A percentile compares a stretch with the other conserved stretches of the same genome.
phyloP scores from a whole-genome alignment of 768 basidiomycete genomes.

The Agaricus sinodeliciosus region DNA sequence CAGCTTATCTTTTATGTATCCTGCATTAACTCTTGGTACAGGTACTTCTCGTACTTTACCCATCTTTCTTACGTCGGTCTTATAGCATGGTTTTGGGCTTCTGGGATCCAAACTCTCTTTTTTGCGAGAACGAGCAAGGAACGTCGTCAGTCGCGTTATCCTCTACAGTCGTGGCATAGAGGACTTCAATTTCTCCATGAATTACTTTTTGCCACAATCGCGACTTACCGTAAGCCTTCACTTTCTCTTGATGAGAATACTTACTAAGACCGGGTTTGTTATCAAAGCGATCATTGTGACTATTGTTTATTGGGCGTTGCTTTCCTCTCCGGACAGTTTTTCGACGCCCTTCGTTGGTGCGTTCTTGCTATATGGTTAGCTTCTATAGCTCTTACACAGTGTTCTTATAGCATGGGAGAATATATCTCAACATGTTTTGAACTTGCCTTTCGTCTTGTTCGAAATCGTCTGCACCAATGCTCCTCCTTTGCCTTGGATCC shows the following conservation, averaged over 20 bases:
- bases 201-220: constrained; percentile 11
- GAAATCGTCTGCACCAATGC: constrained; percentile 52
- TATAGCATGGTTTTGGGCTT: constrained; percentile 12
- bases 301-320: constrained; percentile 11
- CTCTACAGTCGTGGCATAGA: constrained; percentile 14
- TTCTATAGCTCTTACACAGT: not conserved
- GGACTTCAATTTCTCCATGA: constrained; percentile 12
- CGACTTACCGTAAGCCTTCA: constrained; percentile 12
- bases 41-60: constrained; percentile 14
- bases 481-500: constrained; percentile 45
- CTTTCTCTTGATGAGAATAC: not conserved
- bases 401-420: constrained; percentile 45
- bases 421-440: constrained; percentile 56
- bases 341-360: not conserved
- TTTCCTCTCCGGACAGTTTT: constrained; percentile 10
- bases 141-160: not conserved
- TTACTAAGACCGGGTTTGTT: not conserved
- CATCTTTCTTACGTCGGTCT: constrained; percentile 12
- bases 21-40: not conserved
- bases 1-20: not conserved
- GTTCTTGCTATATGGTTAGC: not conserved
- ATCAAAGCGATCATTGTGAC: constrained; percentile 10
- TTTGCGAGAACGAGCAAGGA: constrained; percentile 2
- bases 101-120: constrained; percentile 10
- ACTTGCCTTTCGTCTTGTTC: constrained; percentile 46